phyloP scores from a whole-genome alignment of 352 stramenopile species.

The Pseudoperonospora humuli region DNA sequence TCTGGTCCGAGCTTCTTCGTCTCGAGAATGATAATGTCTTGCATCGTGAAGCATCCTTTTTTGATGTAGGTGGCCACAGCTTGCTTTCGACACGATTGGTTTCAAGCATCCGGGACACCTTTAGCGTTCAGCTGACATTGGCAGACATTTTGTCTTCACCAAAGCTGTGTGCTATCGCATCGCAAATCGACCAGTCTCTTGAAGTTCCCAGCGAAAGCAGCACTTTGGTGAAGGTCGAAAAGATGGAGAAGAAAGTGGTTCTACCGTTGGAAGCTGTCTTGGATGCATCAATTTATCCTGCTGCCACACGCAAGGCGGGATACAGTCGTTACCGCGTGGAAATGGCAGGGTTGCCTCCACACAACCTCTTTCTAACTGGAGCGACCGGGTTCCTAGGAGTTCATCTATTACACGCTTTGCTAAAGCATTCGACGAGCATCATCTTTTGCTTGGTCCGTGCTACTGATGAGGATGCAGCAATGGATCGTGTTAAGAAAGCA shows the following conservation, averaged over 20 bases:
- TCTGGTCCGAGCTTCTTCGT: conserved; percentile 62
- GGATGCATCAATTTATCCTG: conserved; percentile 64
- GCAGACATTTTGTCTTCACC: conserved; percentile 64
- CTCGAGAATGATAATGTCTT: conserved; percentile 48
- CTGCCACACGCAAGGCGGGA: conserved; percentile 55
- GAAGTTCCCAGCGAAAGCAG: conserved; percentile 2
- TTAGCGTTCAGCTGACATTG: conserved; percentile 60
- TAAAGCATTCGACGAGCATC: conserved; percentile 57
- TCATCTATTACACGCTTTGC: conserved; percentile 76
- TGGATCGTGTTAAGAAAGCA: conserved; percentile 47
- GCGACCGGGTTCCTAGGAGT: conserved; percentile 87
- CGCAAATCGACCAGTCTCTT: conserved; percentile 38
- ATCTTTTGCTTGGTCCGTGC: conserved; percentile 84
- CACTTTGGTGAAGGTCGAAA: neutral
- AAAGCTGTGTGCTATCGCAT: conserved; percentile 46
- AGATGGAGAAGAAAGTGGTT: conserved; percentile 36
- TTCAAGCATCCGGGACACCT: conserved; percentile 57
- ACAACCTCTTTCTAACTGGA: conserved; percentile 83
- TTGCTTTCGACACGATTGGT: conserved; percentile 66
- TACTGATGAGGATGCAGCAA: conserved; percentile 32
- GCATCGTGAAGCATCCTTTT: conserved; percentile 64
- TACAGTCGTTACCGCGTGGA: conserved; percentile 78
- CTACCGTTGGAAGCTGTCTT: conserved; percentile 57
- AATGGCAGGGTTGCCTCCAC: conserved; percentile 62
- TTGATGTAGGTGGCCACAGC: conserved; percentile 77